Conservation (phyloP, 495 filamentous ascomycete species). For the Amphirosellinia nigrospora region DNA sequence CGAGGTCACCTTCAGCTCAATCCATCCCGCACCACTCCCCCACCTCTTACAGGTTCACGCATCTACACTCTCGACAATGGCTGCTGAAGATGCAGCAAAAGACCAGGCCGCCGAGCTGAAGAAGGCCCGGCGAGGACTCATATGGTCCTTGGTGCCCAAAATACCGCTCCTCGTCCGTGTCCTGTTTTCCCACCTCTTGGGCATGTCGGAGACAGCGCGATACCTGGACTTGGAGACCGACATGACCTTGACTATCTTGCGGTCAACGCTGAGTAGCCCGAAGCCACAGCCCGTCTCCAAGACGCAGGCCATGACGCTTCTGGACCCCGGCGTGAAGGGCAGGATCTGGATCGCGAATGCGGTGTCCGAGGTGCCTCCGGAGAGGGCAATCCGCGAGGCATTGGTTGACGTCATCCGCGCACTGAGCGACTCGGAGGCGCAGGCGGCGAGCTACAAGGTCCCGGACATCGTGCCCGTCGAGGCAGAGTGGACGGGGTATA, state of each 20-base stretch:
- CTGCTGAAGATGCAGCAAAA: neutral
- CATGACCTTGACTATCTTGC: constrained; percentile 71
- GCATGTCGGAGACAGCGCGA: constrained; percentile 66
- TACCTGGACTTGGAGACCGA: constrained; percentile 84
- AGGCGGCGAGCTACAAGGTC: constrained; percentile 52
- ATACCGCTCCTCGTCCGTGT: constrained; percentile 72
- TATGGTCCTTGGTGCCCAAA: constrained; percentile 60
- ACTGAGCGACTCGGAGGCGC: constrained; percentile 55
- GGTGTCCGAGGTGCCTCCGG: constrained; percentile 56
- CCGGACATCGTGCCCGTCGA: constrained; percentile 66
- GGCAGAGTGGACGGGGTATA: constrained; percentile 87
- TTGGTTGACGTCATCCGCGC: constrained; percentile 69
- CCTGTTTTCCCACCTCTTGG: constrained; percentile 69
- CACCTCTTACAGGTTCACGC: neutral
- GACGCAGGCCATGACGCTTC: constrained; percentile 65
- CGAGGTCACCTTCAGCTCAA: neutral
- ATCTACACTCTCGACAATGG: neutral
- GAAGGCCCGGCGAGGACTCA: constrained; percentile 35
- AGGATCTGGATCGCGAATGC: constrained; percentile 80
- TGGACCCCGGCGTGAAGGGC: constrained; percentile 74
- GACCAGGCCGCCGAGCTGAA: constrained; percentile 19
- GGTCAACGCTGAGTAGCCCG: constrained; percentile 55
- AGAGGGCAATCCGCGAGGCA: constrained; percentile 62
- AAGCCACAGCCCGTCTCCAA: constrained; percentile 60
- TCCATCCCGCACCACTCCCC: neutral